Conservation (phyloP, 495 filamentous ascomycete species). For the Penicillium waksmanii region DNA sequence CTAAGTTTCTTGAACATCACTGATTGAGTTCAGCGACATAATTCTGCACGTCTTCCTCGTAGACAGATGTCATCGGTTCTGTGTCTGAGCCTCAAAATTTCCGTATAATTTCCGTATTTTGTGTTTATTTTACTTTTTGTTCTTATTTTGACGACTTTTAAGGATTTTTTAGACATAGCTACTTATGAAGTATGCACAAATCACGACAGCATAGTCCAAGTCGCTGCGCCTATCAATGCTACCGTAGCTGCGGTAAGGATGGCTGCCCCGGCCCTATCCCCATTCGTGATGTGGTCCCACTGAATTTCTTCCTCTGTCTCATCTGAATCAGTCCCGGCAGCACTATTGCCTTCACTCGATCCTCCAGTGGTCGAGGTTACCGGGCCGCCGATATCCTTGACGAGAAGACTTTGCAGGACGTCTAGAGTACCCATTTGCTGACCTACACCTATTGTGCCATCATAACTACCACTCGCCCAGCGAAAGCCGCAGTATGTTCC, state of each 20-base stretch:
- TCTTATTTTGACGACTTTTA: neutral
- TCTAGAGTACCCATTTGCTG: constrained; percentile 75
- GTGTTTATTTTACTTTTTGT: too few species aligned
- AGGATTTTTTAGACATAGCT: neutral
- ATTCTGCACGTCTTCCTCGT: too few species aligned
- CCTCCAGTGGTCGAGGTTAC: constrained; percentile 20
- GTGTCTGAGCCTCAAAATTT: too few species aligned
- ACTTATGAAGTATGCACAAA: neutral
- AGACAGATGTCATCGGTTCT: too few species aligned
- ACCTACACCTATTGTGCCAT: constrained; percentile 48
- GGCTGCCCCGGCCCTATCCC: constrained; percentile 10
- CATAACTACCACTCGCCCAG: constrained; percentile 38
- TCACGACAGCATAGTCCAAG: neutral
- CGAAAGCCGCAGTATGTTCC: constrained; percentile 24
- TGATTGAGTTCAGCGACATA: too few species aligned
- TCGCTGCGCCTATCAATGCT: constrained; percentile 2
- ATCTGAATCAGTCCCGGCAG: constrained; percentile 16
- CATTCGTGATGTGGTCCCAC: constrained; percentile 8
- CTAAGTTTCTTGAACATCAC: too few species aligned
- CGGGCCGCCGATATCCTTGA: constrained; percentile 4
- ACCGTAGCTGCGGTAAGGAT: constrained; percentile 13
- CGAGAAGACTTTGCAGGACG: constrained; percentile 53
- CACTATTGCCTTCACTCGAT: constrained; percentile 18
- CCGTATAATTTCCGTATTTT: too few species aligned
- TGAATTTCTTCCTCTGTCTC: constrained; percentile 4